A percentile compares a stretch with the other conserved stretches of the same genome.
These are phyloP conservation scores for Streptanthus diversifolius DNA, from an alignment of 345 rosid species.

Conservation along the genomic window DNA sequence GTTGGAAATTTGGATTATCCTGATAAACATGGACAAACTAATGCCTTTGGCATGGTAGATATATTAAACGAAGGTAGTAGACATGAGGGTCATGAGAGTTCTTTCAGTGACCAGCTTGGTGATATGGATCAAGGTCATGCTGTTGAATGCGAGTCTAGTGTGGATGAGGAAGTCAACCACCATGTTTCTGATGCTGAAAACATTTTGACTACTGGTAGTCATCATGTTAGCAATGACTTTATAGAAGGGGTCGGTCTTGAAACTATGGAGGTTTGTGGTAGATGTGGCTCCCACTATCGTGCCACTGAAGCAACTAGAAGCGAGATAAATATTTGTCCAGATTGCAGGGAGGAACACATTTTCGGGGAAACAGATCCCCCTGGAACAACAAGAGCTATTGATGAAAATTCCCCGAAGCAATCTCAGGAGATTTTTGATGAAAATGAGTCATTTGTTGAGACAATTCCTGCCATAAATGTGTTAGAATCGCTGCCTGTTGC, in stretches of 20 bases:
- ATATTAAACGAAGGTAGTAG: conserved; percentile 38
- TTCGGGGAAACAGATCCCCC: conserved; percentile 28
- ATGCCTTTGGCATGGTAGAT: conserved; percentile 60
- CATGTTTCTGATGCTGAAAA: conserved; percentile 41
- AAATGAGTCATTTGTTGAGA: conserved; percentile 33
- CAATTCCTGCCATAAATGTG: conserved; percentile 17
- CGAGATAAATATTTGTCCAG: conserved; percentile 57
- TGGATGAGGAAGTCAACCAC: conserved; percentile 43
- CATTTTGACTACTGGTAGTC: conserved; percentile 42
- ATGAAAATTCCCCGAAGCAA: conserved; percentile 27
- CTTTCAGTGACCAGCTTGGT: conserved; percentile 38
- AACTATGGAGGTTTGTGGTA: conserved; percentile 48
- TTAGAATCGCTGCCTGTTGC: conserved; percentile 36
- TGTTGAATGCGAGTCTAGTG: conserved; percentile 38
- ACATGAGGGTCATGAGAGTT: conserved; percentile 39
- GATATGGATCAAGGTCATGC: conserved; percentile 40
- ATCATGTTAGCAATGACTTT: conserved; percentile 38
- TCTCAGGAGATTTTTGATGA: conserved; percentile 36
- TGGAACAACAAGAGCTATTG: conserved; percentile 32
- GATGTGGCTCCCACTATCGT: conserved; percentile 56
- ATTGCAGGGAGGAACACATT: conserved; percentile 54
- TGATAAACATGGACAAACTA: conserved; percentile 54
- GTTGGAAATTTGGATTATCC: conserved; percentile 33
- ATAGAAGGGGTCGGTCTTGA: conserved; percentile 44
- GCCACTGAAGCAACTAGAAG: conserved; percentile 39